These are phyloP conservation scores for Vitis hybrid DNA, from an alignment of 177 flowering plant species.

Conservation along the genomic window DNA sequence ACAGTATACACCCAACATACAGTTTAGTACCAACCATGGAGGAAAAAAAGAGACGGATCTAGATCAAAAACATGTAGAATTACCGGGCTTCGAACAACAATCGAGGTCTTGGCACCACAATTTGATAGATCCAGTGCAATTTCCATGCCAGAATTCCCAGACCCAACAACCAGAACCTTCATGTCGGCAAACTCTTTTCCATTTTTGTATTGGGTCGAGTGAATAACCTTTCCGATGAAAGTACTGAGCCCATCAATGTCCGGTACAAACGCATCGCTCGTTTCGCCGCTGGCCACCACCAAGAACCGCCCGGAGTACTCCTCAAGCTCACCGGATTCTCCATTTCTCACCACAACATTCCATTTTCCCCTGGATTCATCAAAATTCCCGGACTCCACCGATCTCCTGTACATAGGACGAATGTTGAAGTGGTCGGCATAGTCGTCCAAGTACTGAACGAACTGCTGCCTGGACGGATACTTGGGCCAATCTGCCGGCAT, in stretches of 20 bases:
- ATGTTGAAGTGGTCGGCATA: conserved; percentile 56
- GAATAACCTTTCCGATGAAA: conserved; percentile 50
- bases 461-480: conserved; percentile 35
- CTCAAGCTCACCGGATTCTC: conserved; percentile 22
- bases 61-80: neutral
- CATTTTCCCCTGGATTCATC: conserved; percentile 36
- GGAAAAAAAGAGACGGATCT: neutral
- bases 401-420: conserved; percentile 35
- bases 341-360: conserved; percentile 37
- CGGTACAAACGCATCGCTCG: conserved; percentile 41
- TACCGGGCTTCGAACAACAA: conserved; percentile 61
- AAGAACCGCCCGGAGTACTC: conserved; percentile 47
- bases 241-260: conserved; percentile 44
- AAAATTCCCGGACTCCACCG: conserved; percentile 43
- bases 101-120: conserved; percentile 52
- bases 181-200: conserved; percentile 36
- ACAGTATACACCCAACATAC: conserved; percentile 5
- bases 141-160: conserved; percentile 79
- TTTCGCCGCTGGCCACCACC: conserved; percentile 77
- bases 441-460: conserved; percentile 53
- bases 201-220: conserved; percentile 45
- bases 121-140: conserved; percentile 55
- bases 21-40: too few relatives aligned
- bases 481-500: conserved; percentile 40
- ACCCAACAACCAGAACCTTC: conserved; percentile 63